Evolutionary conservation across 805 yeast species (phyloP).

Genomic region (Pichia deserticola): DNA sequence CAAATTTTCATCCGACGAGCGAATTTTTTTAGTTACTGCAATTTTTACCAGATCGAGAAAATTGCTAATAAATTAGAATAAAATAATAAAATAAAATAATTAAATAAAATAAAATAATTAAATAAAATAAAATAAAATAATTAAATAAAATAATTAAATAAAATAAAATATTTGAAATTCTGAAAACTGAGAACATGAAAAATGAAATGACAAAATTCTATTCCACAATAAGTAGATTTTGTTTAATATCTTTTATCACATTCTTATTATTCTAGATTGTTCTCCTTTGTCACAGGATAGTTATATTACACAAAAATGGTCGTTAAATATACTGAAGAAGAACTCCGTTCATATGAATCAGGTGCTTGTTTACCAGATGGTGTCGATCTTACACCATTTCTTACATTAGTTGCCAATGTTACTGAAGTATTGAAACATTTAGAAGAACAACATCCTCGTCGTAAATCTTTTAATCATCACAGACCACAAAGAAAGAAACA

Average conservation of each 20-base stretch:
- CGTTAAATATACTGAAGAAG: constrained; percentile 56
- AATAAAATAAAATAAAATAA: neutral
- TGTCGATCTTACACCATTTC: constrained; percentile 57
- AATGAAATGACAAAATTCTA: too few relatives aligned
- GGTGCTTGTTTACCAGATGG: constrained; percentile 54
- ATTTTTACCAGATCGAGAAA: neutral
- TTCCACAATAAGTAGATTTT: too few relatives aligned
- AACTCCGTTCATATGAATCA: constrained; percentile 51
- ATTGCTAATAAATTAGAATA: neutral
- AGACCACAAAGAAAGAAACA: constrained; percentile 36
- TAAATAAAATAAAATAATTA: neutral
- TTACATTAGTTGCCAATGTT: constrained; percentile 58
- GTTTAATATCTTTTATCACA: too few relatives aligned
- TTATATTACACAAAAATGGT: constrained; percentile 3
- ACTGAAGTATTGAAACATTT: constrained; percentile 33
- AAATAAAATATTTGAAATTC: too few relatives aligned
- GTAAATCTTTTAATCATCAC: constrained; percentile 49
- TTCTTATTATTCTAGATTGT: too few relatives aligned
- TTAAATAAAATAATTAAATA: too few relatives aligned
- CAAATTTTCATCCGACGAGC: too few relatives aligned
- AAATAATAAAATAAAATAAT: neutral
- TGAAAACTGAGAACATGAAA: too few relatives aligned
- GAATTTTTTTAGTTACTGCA: too few relatives aligned
- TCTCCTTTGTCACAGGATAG: neutral
- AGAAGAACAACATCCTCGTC: constrained; percentile 25